A percentile compares a stretch with the other conserved stretches of the same genome.
phyloP scores from a whole-genome alignment of 2,329 filamentous ascomycete species.

The Knufia fluminis region DNA sequence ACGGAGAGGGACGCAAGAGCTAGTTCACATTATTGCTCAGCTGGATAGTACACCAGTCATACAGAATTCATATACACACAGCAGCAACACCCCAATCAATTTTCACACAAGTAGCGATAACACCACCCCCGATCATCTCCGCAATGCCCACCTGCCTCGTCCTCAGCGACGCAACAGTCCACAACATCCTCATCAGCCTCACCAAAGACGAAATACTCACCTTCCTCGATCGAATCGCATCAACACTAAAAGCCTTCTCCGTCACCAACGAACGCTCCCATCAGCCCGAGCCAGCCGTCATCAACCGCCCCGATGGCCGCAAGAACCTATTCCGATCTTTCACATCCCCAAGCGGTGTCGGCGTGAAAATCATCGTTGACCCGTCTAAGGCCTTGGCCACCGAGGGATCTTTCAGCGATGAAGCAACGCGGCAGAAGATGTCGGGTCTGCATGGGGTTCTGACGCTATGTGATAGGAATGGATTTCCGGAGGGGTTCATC shows the following conservation, averaged over 20 bases:
- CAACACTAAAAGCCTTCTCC: not conserved
- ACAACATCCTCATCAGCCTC: constrained; percentile 9
- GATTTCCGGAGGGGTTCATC: constrained; percentile 46
- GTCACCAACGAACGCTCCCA: constrained; percentile 2
- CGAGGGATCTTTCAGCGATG: not conserved
- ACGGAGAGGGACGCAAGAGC: no score
- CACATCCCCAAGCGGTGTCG: not conserved
- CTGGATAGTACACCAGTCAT: no score
- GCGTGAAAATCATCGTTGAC: constrained; percentile 9
- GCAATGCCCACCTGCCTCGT: not conserved
- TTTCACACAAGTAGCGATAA: no score
- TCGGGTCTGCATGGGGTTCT: not conserved
- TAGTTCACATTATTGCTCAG: no score
- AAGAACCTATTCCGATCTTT: constrained; percentile 7
- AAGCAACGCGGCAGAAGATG: not conserved
- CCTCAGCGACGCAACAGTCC: constrained; percentile 5
- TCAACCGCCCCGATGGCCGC: constrained; percentile 3
- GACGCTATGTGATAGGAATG: constrained; percentile 1
- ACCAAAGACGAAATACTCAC: not conserved
- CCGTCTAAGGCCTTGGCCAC: not conserved
- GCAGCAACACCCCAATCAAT: no score
- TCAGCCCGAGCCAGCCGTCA: constrained; percentile 7
- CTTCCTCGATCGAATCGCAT: not conserved
- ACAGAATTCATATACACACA: no score
- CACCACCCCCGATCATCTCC: no score